A percentile compares a stretch with the other conserved stretches of the same genome.
Conservation (phyloP, 2,329 filamentous ascomycete species). For the Xylaria sp. region DNA sequence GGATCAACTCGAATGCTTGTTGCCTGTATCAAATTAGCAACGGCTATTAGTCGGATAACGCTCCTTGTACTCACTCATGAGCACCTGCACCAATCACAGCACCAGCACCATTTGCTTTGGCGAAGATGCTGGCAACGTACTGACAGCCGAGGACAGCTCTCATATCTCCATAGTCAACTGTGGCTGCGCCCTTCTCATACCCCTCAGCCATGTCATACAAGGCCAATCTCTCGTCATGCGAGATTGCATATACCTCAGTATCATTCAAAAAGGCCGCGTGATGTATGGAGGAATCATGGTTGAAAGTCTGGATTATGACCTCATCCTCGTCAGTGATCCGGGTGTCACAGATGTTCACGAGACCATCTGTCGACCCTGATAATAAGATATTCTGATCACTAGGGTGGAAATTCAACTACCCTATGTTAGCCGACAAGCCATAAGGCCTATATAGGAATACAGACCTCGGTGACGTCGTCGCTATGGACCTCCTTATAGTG, state of each 20-base stretch:
- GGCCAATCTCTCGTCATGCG: conserved; percentile 81
- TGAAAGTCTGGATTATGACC: conserved; percentile 80
- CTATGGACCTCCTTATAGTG: conserved; percentile 74
- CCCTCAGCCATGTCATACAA: conserved; percentile 77
- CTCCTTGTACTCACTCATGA: conserved; percentile 66
- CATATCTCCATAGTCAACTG: conserved; percentile 74
- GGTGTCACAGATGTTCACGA: conserved; percentile 81
- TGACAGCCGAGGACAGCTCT: conserved; percentile 73
- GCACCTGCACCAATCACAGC: conserved; percentile 73
- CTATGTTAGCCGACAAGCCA: conserved; percentile 40
- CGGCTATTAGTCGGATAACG: not conserved
- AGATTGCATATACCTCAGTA: conserved; percentile 76
- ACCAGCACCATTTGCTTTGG: conserved; percentile 67
- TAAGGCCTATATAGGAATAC: conserved; percentile 39
- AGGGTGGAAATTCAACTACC: conserved; percentile 70
- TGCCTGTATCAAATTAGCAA: conserved; percentile 43
- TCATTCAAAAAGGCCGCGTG: conserved; percentile 76
- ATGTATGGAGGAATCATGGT: conserved; percentile 79
- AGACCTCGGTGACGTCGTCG: conserved; percentile 72
- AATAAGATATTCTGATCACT: conserved; percentile 70
- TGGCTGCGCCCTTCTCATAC: conserved; percentile 67
- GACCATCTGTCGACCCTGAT: conserved; percentile 82
- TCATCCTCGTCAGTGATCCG: conserved; percentile 79
- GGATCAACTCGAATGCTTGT: conserved; percentile 69
- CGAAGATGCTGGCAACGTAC: conserved; percentile 76